A percentile compares a stretch with the other conserved stretches of the same genome.
These are phyloP conservation scores for Penicillium capsulatum DNA, from an alignment of 2,329 filamentous ascomycete species.

Conservation along the genomic window DNA sequence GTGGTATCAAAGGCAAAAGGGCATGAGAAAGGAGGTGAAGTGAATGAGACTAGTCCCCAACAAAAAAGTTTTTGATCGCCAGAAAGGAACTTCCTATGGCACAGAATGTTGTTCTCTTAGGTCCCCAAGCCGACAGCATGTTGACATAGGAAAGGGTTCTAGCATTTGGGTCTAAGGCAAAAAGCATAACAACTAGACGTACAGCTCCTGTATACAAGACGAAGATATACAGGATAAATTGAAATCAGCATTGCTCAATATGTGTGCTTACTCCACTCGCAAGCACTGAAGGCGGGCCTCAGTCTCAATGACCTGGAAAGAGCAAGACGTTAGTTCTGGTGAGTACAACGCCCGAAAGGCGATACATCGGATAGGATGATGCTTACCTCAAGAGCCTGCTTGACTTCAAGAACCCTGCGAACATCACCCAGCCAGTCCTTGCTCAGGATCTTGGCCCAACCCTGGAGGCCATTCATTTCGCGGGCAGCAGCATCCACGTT, in stretches of 20 bases:
- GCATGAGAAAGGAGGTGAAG: too few relatives aligned
- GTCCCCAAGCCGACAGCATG: too few relatives aligned
- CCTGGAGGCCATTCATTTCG: constrained; percentile 88
- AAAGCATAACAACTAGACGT: constrained; percentile 39
- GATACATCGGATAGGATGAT: too few relatives aligned
- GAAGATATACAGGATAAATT: constrained; percentile 29
- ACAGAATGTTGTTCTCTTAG: too few relatives aligned
- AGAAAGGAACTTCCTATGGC: too few relatives aligned
- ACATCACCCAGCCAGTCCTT: constrained; percentile 91
- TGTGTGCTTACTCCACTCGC: constrained; percentile 62
- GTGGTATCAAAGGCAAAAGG: too few relatives aligned
- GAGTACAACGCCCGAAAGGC: too few relatives aligned
- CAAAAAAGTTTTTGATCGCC: too few relatives aligned
- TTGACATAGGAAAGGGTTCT: constrained; percentile 28
- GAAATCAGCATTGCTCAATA: constrained; percentile 27
- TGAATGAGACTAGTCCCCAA: too few relatives aligned
- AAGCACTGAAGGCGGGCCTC: constrained; percentile 86
- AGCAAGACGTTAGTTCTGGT: constrained; percentile 15
- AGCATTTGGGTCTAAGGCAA: constrained; percentile 37
- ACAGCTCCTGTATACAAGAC: constrained; percentile 35
- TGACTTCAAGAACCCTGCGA: constrained; percentile 86
- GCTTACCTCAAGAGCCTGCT: constrained; percentile 93
- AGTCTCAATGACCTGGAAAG: constrained; percentile 71
- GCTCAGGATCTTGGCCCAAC: constrained; percentile 93
- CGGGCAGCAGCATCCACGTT: constrained; percentile 85